Conservation (phyloP, 768 basidiomycete genomes). For the Boletus rufocinnamomeus region DNA sequence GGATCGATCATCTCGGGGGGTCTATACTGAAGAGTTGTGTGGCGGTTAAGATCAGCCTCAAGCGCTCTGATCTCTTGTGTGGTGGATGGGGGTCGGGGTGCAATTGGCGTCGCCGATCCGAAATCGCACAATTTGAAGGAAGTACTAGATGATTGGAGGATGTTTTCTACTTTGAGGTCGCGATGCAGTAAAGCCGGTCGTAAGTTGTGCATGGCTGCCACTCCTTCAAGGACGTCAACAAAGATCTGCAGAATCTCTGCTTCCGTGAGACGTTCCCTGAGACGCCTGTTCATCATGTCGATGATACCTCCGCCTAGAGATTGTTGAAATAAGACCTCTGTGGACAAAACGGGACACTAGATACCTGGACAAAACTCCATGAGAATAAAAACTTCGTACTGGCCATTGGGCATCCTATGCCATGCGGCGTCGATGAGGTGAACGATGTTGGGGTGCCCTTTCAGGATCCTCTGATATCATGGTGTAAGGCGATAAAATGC, state of each 20-base stretch:
- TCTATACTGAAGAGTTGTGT: constrained; percentile 96
- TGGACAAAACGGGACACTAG: constrained; percentile 16
- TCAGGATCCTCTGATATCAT: constrained; percentile 71
- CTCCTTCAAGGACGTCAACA: constrained; percentile 95
- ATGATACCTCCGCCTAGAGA: constrained; percentile 91
- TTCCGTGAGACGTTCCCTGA: constrained; percentile 93
- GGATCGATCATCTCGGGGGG: constrained; percentile 99
- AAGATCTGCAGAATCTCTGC: constrained; percentile 97
- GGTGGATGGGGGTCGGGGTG: constrained; percentile 67
- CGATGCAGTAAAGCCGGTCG: constrained; percentile 91
- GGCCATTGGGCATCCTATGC: constrained; percentile 78
- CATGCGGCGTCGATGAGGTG: constrained; percentile 95
- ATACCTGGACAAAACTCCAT: constrained; percentile 97
- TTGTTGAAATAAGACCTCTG: constrained; percentile 12
- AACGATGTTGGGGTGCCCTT: constrained; percentile 94
- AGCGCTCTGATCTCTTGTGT: constrained; percentile 84
- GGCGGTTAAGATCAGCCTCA: constrained; percentile 89
- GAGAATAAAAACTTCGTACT: constrained; percentile 95
- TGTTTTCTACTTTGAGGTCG: constrained; percentile 99
- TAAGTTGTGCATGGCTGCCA: constrained; percentile 94
- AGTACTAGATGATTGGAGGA: constrained; percentile 81
- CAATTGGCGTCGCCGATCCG: constrained; percentile 83
- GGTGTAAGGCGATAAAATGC: constrained; percentile 30
- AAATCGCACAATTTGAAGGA: constrained; percentile 98
- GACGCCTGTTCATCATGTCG: constrained; percentile 98